phyloP scores from a whole-genome alignment of 306 rosid genomes.

The Crataegus laevigata region DNA sequence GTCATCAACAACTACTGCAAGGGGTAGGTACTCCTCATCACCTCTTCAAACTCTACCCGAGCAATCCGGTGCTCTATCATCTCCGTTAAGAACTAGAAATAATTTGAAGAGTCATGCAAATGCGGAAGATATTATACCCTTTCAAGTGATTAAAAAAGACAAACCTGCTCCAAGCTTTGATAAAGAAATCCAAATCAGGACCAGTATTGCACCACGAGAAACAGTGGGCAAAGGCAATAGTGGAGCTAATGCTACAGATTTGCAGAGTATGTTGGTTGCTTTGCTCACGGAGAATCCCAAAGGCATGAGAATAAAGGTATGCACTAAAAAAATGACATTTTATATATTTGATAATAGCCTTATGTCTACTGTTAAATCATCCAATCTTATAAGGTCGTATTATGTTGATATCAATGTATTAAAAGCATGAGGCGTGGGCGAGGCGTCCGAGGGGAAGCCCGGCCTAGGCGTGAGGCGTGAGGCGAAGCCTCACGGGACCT shows the following conservation, averaged over 20 bases:
- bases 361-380: background rate
- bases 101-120: constrained; percentile 32
- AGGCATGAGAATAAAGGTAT: constrained; percentile 79
- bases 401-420: background rate
- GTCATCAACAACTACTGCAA: constrained; percentile 42
- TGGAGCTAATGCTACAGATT: constrained; percentile 56
- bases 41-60: constrained; percentile 74
- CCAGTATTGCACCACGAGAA: constrained; percentile 36
- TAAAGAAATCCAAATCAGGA: constrained; percentile 47
- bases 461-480: too few relatives aligned
- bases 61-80: constrained; percentile 47
- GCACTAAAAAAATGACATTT: background rate
- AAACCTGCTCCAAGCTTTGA: constrained; percentile 41
- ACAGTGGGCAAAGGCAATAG: constrained; percentile 48
- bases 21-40: constrained; percentile 58
- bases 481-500: too few relatives aligned
- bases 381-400: background rate
- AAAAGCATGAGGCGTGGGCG: too few relatives aligned
- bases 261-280: constrained; percentile 57
- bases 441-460: too few relatives aligned
- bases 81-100: constrained; percentile 58
- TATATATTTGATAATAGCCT: background rate
- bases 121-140: constrained; percentile 46
- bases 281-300: constrained; percentile 71
- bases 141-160: constrained; percentile 45